Base-by-base conservation (phyloP, 805 yeast genomes). In the Saccharomycopsis capsularis region DNA sequence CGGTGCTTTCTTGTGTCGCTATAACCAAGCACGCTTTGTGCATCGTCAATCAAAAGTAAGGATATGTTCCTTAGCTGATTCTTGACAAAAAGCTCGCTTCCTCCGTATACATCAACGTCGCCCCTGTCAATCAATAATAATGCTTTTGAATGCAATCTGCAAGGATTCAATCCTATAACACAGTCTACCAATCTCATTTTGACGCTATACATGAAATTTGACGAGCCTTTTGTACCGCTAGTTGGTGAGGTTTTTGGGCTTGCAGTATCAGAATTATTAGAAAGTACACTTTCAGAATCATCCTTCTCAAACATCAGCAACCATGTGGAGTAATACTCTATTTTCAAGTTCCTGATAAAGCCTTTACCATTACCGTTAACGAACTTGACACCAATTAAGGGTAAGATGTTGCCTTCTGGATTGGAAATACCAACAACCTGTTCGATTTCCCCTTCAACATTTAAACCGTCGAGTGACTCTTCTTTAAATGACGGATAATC, bases 251-350 rank as follows among this genome's bases (percentile, higher is more conserved):
- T 15, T 2, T 21, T 43, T 21, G 38, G 9, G n/a, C 16, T 15
- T 11, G 7, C 56, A 53, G 18, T 50, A 4, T 42, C 51, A 1
- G 55, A 46, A 2, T 54, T 49, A 15, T 37, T 24, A n/a, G 35
- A 19, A 30, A 15, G 15, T 25, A n/a, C 15, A 15, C 13, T 5
- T 16, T 23, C 56, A 21, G 44, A 44, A 18, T 57, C 36, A 7
- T 32, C 40, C 5, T 41, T 36, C 23, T 48, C 76, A 41, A 81
- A 65, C 19, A 74, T 50, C 3, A 66, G 53, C 16, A 84, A 50
- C 84, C 90, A 78, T 22, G 66, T 63, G 0, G 89, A 78, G 56
- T 79, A 74, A 56, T 84, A 85, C 37, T 80, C 78, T 2, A 82
- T 5, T 3, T 66, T 55, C 11, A 76, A 47, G 50, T 80, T 77